phyloP scores from a whole-genome alignment of 1,284 basidiomycete species.

The Laetiporus sulphureus region DNA sequence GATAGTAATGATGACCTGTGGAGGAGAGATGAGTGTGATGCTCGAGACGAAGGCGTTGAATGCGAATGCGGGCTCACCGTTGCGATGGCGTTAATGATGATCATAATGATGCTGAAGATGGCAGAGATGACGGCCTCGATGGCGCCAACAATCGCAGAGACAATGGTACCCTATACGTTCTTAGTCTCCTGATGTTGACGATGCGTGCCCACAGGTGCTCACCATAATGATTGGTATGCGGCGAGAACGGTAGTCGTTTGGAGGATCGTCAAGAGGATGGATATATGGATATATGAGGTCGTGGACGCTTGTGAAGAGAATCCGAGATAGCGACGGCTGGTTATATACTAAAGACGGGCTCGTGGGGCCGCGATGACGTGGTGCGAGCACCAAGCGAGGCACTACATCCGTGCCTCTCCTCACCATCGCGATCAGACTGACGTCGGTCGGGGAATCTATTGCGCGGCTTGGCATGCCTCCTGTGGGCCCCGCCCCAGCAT shows the following conservation, averaged over 20 bases:
- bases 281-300: background rate
- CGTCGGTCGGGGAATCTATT: too few species aligned
- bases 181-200: background rate
- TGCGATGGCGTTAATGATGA: conserved; percentile 51
- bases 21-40: background rate
- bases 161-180: conserved; percentile 43
- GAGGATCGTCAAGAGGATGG: background rate
- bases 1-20: conserved; percentile 54
- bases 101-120: conserved; percentile 48
- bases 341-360: background rate
- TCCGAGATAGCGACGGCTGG: background rate
- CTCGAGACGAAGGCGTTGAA: background rate
- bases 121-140: conserved; percentile 52
- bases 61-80: conserved; percentile 41
- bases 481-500: too few species aligned
- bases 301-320: background rate
- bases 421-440: too few species aligned
- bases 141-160: conserved; percentile 53
- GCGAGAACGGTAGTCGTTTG: background rate
- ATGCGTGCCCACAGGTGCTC: background rate
- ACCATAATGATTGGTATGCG: conserved; percentile 6
- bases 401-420: background rate
- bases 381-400: background rate
- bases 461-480: too few species aligned
- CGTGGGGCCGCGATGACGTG: background rate